Base-by-base conservation (phyloP, 2,329 filamentous ascomycete species). In the Aspergillus glaucus region DNA sequence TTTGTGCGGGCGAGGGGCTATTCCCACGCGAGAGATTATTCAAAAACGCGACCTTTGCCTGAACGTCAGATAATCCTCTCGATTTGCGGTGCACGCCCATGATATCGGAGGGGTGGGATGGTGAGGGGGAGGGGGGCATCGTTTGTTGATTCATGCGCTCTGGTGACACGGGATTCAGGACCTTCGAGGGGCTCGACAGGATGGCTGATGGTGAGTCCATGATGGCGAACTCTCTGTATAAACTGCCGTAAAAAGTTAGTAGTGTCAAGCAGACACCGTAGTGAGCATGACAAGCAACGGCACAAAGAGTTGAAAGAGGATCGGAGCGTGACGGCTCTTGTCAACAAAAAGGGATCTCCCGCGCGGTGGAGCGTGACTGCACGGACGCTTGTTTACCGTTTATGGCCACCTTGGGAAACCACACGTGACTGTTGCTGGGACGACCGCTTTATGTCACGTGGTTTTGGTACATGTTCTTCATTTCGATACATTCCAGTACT, bases 141-240 rank as follows among this genome's bases (percentile, higher is more conserved):
- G 59, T 64, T 61, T 74, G 71, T 61, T 75, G 71, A 55, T 77
- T 77, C 52, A 75, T 71, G 41, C 73, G 72, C 52, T 75, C 71
- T 21, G 73, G 71, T n/a, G 74, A 75, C 4, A 75, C 53, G 46
- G 72, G 72, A 48, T 70, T 65, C 32, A 77, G 65, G 34, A 61
- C 64, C 48, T 65, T 66, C 37, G 68, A 58, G 34, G 66, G 61
- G 44, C 64, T 66, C 40, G 62, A 60, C 53, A 59, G 48, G 24
- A 57, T 58, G 54, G 61, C 60, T 44, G 63, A 62, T 52, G 67
- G 64, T 44, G 67, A 67, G 45, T 68, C 66, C 67, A 69, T 69
- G 49, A 52, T 17, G 53, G 47, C 50, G 40, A 45, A 46, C 19
- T 55, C 48, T 51, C 40, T 50, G 22, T 40, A 15, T 10, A 10